Evolutionary conservation across 1,284 basidiomycete genomes (phyloP), one percentile per base, ranked within the genome.

Genomic region (Ustilago loliicola): DNA sequence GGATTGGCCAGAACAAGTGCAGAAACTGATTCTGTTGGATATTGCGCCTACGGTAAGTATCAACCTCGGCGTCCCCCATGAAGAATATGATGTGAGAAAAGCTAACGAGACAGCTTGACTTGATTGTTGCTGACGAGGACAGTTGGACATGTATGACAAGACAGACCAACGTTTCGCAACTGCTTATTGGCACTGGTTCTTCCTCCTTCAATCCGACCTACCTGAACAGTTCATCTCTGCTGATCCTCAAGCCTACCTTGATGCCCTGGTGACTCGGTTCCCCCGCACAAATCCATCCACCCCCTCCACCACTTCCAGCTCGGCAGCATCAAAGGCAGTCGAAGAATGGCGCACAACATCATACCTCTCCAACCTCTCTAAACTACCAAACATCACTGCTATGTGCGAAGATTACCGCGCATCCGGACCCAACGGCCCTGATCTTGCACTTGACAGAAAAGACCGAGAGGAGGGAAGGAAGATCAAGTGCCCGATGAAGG

Each of bases 361-460:
- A 2, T 75, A 62, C 53, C 61, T 72, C 2, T 25, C 42, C 19
- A 71, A 77, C 61, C 51, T 67, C 42, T 61, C 61, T 17, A 29
- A 42, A 11, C 58, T 42, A 27, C 40, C 34, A 40, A 56, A 21
- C 6, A 45, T 69, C 27, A 27, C 47, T 1, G 80, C 83, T 17
- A 80, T 70, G 61, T 87, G 87, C 69, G 87, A 88, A 75, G 87
- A 87, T 72, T 88, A 88, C 67, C 83, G 87, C 3, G 86, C 87
- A 0, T 83, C 86, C 11, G 83, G 84, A 10, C 83, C 82, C 9
- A n/a, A 23, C n/a, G 79, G 73, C 6, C 83, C 85, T 27, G 87
- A 88, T 56, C 79, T 87, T 3, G 73, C 80, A 3, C 85, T 86
- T 25, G 87, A 88, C 61, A 71, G 81, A 19, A 56, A 58, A n/a